Evolutionary conservation across 768 basidiomycete genomes (phyloP), one percentile per base, ranked within the genome.

Genomic region (Rhodotorula babjevae): DNA sequence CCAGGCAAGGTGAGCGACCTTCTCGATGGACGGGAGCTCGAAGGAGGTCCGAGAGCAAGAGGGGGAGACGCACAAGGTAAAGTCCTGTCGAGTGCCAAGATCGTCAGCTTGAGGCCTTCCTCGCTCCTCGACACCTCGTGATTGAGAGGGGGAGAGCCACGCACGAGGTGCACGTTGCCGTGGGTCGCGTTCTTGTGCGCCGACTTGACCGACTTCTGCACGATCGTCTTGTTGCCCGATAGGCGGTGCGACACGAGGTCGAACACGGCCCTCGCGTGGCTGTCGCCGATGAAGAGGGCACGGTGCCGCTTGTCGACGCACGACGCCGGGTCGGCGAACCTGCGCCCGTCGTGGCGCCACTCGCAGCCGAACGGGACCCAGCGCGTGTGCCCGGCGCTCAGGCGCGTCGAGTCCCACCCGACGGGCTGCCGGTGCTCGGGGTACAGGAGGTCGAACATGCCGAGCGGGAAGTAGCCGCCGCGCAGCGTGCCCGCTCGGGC

Each of bases 121-220:
- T n/a, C n/a, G n/a, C n/a, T n/a, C n/a, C n/a, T n/a, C n/a, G n/a
- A n/a, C n/a, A n/a, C n/a, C n/a, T n/a, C n/a, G n/a, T n/a, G n/a
- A n/a, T n/a, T n/a, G 14, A 4, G 4, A 27, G 4, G 14, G n/a
- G 12, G 2, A 52, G 19, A n/a, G 23, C 49, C 15, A 63, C 72
- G 53, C 50, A 71, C 73, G 67, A 74, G 61, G 31, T 57, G 33
- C 18, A 70, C 67, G 44, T 67, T 65, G 57, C 65, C 65, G 16
- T 68, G 40, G 47, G 70, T 67, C 58, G 68, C 69, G 44, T 65
- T 63, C 15, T 29, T 61, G 33, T 55, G 46, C n/a, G 52, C 36
- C 29, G 65, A 49, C 15, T 65, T 64, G 33, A 64, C 9, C 23
- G 52, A 44, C 56, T 46, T 27, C 11, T 21, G 14, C 31, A 40